These are phyloP conservation scores for Cephaloascus albidus DNA, from an alignment of 805 yeast genomes.

Conservation along the genomic window DNA sequence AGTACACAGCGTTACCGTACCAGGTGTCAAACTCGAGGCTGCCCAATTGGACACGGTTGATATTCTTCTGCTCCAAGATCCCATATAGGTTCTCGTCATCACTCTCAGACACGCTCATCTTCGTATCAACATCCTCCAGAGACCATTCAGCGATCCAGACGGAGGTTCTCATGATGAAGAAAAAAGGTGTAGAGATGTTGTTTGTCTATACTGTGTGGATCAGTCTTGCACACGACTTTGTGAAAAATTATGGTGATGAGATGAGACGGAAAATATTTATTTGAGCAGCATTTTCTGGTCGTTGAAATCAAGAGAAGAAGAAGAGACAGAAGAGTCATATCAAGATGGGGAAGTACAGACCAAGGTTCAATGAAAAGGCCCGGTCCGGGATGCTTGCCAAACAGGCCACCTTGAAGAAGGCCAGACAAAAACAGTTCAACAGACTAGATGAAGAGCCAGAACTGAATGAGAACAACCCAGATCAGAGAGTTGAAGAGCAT, in stretches of 20 bases:
- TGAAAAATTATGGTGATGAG: background rate
- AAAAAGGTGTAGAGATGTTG: too few relatives aligned
- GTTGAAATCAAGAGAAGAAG: too few relatives aligned
- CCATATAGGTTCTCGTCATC: slow-evolving; percentile 45
- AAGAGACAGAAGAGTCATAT: too few relatives aligned
- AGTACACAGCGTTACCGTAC: slow-evolving; percentile 83
- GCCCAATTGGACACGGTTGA: slow-evolving; percentile 60
- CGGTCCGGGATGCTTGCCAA: slow-evolving; percentile 77
- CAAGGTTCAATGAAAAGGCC: slow-evolving; percentile 78
- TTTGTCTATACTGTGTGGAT: too few relatives aligned
- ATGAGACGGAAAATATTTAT: too few relatives aligned
- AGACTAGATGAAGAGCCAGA: slow-evolving; percentile 38
- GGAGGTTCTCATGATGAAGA: too few relatives aligned
- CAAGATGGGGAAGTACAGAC: slow-evolving; percentile 72
- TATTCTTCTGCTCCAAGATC: slow-evolving; percentile 51
- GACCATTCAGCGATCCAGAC: too few relatives aligned
- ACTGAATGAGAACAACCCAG: slow-evolving; percentile 14
- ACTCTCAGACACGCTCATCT: background rate
- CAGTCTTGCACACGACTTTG: too few relatives aligned
- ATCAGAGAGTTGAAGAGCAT: slow-evolving; percentile 5
- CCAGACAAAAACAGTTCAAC: slow-evolving; percentile 60
- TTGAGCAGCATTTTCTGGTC: too few relatives aligned
- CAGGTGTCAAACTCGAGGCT: slow-evolving; percentile 64
- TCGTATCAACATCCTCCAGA: too few relatives aligned
- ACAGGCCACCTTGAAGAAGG: slow-evolving; percentile 57